Conservation (phyloP, 495 filamentous ascomycete genomes). For the Extremus antarcticus region DNA sequence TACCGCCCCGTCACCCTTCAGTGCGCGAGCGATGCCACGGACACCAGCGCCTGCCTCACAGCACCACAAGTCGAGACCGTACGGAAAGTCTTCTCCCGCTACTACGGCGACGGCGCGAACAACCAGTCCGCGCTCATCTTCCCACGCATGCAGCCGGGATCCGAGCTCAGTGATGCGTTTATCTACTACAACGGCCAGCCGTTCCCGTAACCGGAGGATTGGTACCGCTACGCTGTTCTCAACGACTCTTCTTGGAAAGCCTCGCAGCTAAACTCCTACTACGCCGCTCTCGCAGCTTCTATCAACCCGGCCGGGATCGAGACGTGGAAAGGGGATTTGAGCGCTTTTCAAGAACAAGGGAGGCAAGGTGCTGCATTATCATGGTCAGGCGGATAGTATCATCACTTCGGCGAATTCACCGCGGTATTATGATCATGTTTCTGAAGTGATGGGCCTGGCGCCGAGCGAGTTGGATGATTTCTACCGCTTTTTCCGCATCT, state of each 20-base stretch:
- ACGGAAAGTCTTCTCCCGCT: constrained; percentile 15
- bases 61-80: constrained; percentile 18
- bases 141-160: constrained; percentile 27
- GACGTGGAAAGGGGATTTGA: constrained; percentile 37
- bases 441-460: constrained; percentile 33
- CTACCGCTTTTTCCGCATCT: constrained; percentile 50
- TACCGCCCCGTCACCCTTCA: constrained; percentile 17
- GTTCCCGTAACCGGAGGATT: constrained; percentile 21
- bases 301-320: constrained; percentile 28
- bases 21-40: constrained; percentile 8
- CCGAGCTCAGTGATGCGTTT: constrained; percentile 7
- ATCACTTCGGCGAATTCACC: constrained; percentile 22
- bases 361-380: constrained; percentile 27
- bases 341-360: constrained; percentile 19
- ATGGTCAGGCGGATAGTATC: constrained; percentile 24
- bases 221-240: constrained; percentile 46
- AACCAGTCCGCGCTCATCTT: constrained; percentile 24
- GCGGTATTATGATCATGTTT: constrained; percentile 33
- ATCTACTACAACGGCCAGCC: constrained; percentile 18
- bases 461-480: constrained; percentile 41
- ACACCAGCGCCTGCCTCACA: constrained; percentile 22
- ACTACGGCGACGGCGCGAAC: constrained; percentile 4
- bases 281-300: constrained; percentile 33
- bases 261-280: constrained; percentile 26
- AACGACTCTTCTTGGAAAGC: constrained; percentile 40